Conservation (phyloP, 1,284 basidiomycete species). For the Malassezia yamatoensis region DNA sequence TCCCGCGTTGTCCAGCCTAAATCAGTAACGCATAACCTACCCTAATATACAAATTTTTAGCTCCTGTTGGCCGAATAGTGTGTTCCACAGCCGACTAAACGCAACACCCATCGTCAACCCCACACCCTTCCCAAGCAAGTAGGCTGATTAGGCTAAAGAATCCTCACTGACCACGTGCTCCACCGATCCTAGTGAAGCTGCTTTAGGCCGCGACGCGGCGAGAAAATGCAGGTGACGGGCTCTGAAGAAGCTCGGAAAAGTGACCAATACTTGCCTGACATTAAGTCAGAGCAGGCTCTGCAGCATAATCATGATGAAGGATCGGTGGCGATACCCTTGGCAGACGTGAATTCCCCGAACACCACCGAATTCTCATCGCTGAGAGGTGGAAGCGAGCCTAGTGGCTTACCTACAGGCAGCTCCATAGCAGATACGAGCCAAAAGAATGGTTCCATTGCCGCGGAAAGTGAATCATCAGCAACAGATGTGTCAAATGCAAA, state of each 20-base stretch:
- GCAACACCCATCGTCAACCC: conserved; percentile 36
- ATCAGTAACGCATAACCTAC: conserved; percentile 16
- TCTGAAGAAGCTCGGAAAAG: not conserved
- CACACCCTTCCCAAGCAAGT: not conserved
- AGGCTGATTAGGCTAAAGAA: not conserved
- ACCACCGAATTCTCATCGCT: too few species aligned
- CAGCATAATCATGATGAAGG: too few species aligned
- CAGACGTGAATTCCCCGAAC: too few species aligned
- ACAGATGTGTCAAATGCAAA: too few species aligned
- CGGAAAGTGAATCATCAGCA: too few species aligned
- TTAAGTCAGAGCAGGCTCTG: too few species aligned
- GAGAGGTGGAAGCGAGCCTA: too few species aligned
- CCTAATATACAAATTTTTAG: conserved; percentile 50
- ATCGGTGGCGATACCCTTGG: too few species aligned
- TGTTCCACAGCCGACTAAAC: conserved; percentile 49
- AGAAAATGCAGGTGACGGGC: not conserved
- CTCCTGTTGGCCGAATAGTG: conserved; percentile 51
- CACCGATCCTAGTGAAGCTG: not conserved
- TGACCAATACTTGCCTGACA: not conserved
- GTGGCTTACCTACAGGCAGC: too few species aligned
- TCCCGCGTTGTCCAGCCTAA: conserved; percentile 50
- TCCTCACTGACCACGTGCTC: not conserved
- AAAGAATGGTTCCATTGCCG: too few species aligned
- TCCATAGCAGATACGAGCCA: too few species aligned
- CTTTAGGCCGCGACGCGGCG: conserved; percentile 2